Base-by-base conservation (phyloP, 495 filamentous ascomycete genomes). In the Hypoxylon cercidicola region DNA sequence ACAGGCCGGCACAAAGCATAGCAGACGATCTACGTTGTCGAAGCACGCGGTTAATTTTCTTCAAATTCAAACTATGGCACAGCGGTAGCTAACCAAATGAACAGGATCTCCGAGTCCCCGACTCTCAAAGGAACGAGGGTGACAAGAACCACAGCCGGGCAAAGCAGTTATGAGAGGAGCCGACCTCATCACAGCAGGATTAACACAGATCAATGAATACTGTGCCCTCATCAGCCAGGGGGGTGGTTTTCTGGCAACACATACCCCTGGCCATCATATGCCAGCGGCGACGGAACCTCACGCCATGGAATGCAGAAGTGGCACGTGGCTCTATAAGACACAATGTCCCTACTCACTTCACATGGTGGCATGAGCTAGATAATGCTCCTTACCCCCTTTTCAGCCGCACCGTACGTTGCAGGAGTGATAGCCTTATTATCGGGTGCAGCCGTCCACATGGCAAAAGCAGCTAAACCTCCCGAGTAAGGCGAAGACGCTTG, bases 371-470 rank as follows among this genome's bases (percentile, higher is more conserved):
- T 10, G 10, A 32, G 16, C 16, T 44, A 20, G 19, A n/a, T 18
- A 18, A n/a, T 19, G 4, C 40, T 19, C n/a, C 4, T 10, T 44
- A 10, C 30, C 30, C 4, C 39, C n/a, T n/a, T n/a, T n/a, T n/a
- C n/a, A 56, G 53, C 53, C 35, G 53, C 25, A 18, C 40, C 44
- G 32, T 25, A 49, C 30, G 55, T 59, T 25, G 9, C 55, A 16
- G 55, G 40, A 5, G 12, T 59, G 11, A 35, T 47, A 19, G 40
- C 44, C 15, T 48, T n/a, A 50, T 20, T 47, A 39, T 10, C 43
- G 55, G n/a, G 23, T 28, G 6, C 34, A 49, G 28, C 43, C 41
- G 28, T 59, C 55, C 21, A 59, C 39, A 23, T 50, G 55, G 55
- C 20, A 59, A 44, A 21, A 48, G 43, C 44, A 59, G 28, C 44